Conservation (phyloP, 805 yeast genomes). For the Saccharomyces kudriavzevii region DNA sequence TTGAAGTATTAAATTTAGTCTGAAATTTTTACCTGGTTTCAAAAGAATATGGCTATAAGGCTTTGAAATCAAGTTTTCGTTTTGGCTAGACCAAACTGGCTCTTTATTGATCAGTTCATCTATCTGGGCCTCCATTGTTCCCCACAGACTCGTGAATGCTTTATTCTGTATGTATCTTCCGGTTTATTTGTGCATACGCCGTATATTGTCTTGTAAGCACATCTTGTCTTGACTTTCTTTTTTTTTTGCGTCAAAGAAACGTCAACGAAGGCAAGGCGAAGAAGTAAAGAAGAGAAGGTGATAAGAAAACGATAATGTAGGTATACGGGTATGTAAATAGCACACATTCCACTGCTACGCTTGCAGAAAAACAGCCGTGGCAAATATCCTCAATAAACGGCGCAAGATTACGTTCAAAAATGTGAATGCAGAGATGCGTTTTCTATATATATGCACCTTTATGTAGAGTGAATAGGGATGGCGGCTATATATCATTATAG, state of each 20-base stretch:
- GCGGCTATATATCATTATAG: conserved; percentile 1
- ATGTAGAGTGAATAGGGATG: background rate
- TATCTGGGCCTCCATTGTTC: background rate
- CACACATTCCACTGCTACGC: background rate
- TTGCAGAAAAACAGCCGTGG: background rate
- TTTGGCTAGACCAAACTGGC: conserved; percentile 25
- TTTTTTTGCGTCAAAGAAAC: background rate
- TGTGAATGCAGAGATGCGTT: background rate
- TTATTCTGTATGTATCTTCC: background rate
- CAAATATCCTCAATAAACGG: too few species aligned
- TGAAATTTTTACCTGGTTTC: conserved; percentile 50
- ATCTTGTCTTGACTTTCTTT: background rate
- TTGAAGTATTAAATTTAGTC: conserved; percentile 40
- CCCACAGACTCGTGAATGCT: background rate
- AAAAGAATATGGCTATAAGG: conserved; percentile 46
- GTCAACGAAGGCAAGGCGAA: background rate
- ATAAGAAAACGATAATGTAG: background rate
- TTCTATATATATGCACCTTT: background rate
- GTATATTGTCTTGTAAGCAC: background rate
- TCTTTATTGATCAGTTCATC: conserved; percentile 7
- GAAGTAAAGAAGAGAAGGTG: background rate
- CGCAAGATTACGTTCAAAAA: background rate
- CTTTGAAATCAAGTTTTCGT: conserved; percentile 27
- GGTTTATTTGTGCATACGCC: background rate
- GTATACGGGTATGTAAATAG: background rate